Percentiles rank a stretch among this genome's conserved stretches.
Evolutionary conservation across 805 yeast species (phyloP).

Genomic region (Spathaspora sp.): DNA sequence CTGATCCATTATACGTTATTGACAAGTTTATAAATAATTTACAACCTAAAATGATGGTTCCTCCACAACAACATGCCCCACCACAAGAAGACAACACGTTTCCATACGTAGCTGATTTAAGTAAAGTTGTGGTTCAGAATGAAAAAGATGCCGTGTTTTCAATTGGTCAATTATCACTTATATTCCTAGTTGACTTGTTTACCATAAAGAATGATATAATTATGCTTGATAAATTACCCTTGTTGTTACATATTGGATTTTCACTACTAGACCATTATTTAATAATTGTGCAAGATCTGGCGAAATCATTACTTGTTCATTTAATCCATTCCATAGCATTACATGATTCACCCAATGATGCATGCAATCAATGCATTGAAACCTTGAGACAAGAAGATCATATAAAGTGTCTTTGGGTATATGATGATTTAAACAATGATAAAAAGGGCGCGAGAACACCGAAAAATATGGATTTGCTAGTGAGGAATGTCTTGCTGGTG

Average conservation of each 20-base stretch:
- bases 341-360: slow-evolving; percentile 34
- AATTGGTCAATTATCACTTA: slow-evolving; percentile 79
- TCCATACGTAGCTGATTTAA: slow-evolving; percentile 77
- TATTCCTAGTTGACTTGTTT: slow-evolving; percentile 78
- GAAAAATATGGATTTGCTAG: slow-evolving; percentile 72
- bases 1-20: slow-evolving; percentile 44
- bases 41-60: slow-evolving; percentile 88
- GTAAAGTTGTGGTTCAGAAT: slow-evolving; percentile 48
- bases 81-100: slow-evolving; percentile 20
- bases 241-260: slow-evolving; percentile 73
- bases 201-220: slow-evolving; percentile 60
- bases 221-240: slow-evolving; percentile 56
- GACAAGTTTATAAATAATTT: slow-evolving; percentile 67
- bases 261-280: slow-evolving; percentile 86
- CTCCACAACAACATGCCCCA: slow-evolving; percentile 43
- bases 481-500: slow-evolving; percentile 58
- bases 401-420: slow-evolving; percentile 61
- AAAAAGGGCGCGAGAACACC: slow-evolving; percentile 81
- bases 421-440: slow-evolving; percentile 78
- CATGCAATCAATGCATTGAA: slow-evolving; percentile 51
- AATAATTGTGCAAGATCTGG: slow-evolving; percentile 78
- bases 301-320: slow-evolving; percentile 70
- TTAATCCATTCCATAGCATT: slow-evolving; percentile 63
- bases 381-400: slow-evolving; percentile 52
- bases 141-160: slow-evolving; percentile 78